Evolutionary conservation across 495 filamentous ascomycete species (phyloP).

Genomic region (Trichoderma virens): DNA sequence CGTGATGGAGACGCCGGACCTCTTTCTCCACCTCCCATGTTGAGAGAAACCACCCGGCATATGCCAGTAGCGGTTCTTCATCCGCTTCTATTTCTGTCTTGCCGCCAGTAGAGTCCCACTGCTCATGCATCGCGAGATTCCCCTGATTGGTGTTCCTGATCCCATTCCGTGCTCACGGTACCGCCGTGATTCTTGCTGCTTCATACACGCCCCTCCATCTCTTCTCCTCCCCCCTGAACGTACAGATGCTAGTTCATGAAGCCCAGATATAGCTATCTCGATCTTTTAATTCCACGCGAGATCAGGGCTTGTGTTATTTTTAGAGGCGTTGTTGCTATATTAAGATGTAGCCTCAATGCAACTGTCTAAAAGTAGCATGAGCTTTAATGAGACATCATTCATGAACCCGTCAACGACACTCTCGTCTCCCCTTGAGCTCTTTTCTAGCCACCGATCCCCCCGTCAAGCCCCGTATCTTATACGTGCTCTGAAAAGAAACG

Average conservation of each 20-base stretch:
- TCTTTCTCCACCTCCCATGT: background rate
- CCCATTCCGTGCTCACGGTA: background rate
- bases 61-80: background rate
- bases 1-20: background rate
- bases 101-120: background rate
- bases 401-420: background rate
- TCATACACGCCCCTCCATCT: slow-evolving; percentile 1
- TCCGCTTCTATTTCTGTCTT: background rate
- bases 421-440: too few species aligned
- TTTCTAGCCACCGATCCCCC: too few species aligned
- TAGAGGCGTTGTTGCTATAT: background rate
- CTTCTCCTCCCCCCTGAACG: background rate
- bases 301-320: background rate
- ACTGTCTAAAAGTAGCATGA: background rate
- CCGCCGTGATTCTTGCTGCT: background rate
- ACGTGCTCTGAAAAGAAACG: background rate
- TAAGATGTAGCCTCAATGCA: slow-evolving; percentile 5
- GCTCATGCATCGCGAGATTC: background rate
- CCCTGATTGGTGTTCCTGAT: too few species aligned
- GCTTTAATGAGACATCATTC: slow-evolving; percentile 4
- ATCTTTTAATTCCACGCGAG: background rate
- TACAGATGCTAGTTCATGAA: background rate
- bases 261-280: slow-evolving; percentile 4
- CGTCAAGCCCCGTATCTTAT: background rate
- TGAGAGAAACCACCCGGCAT: background rate